Evolutionary conservation across 176 grass and related monocot genomes (phyloP).

Genomic region (Thinopyrum elongatum): DNA sequence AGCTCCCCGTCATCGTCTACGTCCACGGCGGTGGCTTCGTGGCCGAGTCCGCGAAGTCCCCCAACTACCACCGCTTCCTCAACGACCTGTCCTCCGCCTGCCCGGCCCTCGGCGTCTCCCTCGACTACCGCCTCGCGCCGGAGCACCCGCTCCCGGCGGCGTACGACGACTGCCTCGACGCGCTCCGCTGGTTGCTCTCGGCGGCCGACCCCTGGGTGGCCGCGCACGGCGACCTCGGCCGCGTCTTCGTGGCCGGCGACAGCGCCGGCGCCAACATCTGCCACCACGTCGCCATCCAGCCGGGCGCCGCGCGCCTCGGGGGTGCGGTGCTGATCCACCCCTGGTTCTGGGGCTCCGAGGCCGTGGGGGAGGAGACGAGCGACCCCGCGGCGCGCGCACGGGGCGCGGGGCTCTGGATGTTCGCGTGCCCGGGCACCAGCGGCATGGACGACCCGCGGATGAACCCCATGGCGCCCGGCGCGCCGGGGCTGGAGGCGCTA

Average conservation of each 20-base stretch:
- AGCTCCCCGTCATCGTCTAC: conserved; percentile 41
- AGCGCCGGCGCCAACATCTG: not conserved
- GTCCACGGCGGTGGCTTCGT: conserved; percentile 48
- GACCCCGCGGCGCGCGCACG: conserved; percentile 5
- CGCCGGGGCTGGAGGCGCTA: conserved; percentile 16
- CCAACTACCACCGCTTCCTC: conserved; percentile 43
- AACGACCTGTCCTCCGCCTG: conserved; percentile 29
- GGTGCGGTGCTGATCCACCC: conserved; percentile 44
- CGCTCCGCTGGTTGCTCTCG: conserved; percentile 30
- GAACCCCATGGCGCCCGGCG: conserved; percentile 40
- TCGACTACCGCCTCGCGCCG: conserved; percentile 25
- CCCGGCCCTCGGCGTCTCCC: conserved; percentile 32
- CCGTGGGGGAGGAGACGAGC: conserved; percentile 22
- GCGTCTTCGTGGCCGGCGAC: no score
- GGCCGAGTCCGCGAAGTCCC: conserved; percentile 31
- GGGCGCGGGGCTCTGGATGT: conserved; percentile 21
- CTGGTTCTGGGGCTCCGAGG: conserved; percentile 32
- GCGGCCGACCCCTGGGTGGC: conserved; percentile 36
- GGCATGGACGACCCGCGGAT: conserved; percentile 46
- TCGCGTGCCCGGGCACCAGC: conserved; percentile 16
- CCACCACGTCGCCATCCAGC: conserved; percentile 37
- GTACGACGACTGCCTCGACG: conserved; percentile 47
- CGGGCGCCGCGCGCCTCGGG: not conserved
- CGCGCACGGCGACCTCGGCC: conserved; percentile 26
- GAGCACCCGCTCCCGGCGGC: conserved; percentile 19